Evolutionary conservation across 164 flowering plant genomes (phyloP).

Genomic region (Euptelea pleiosperma): DNA sequence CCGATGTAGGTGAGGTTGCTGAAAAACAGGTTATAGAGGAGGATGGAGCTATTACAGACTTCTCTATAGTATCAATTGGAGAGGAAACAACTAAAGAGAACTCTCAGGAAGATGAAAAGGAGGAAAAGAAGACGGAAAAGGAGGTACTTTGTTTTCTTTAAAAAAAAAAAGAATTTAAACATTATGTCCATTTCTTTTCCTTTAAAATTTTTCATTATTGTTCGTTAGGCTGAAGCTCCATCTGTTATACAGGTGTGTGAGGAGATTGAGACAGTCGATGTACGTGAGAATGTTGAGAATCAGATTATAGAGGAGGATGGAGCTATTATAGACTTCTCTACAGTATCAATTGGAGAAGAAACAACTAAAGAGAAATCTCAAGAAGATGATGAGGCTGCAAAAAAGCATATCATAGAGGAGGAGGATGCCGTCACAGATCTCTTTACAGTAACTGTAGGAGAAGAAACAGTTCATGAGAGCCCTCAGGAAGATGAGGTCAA

Average conservation of each 20-base stretch:
- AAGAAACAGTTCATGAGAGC: not conserved
- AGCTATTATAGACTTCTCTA: not conserved
- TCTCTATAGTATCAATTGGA: not conserved
- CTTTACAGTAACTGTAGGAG: not conserved
- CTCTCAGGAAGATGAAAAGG: not conserved
- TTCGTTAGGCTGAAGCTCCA: no score
- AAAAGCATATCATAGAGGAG: not conserved
- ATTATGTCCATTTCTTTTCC: not conserved
- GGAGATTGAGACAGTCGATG: not conserved
- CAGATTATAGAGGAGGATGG: not conserved
- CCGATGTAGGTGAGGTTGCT: not conserved
- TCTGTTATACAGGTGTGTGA: no score
- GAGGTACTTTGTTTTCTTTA: no score
- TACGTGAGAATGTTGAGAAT: not conserved
- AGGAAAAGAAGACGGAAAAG: not conserved
- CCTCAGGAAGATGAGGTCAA: conserved; percentile 1
- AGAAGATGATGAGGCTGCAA: not conserved
- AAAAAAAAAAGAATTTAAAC: not conserved
- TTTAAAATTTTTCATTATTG: no score
- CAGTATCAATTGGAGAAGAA: not conserved
- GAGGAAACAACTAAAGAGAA: conserved; percentile 8
- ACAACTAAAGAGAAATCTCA: not conserved
- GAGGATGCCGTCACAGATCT: not conserved
- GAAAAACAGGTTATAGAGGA: conserved; percentile 5
- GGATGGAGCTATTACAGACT: not conserved